Evolutionary conservation across 2,329 filamentous ascomycete species (phyloP).

Genomic region (Aureobasidium sp.): DNA sequence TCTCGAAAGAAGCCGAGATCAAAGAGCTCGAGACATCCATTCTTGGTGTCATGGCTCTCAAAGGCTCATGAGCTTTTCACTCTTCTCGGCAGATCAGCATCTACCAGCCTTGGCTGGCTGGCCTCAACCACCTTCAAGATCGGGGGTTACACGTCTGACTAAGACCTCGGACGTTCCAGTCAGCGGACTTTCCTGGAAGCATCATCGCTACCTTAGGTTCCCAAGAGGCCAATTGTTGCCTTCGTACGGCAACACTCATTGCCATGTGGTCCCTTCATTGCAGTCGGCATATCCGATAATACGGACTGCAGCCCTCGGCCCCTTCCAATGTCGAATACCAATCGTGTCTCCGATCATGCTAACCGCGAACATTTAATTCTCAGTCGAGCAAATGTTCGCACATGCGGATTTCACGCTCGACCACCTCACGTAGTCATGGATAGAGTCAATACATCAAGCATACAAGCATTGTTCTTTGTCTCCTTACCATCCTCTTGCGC

Average conservation of each 20-base stretch:
- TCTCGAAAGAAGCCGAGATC: conserved; percentile 15
- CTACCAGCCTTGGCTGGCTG: too few relatives aligned
- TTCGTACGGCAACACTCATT: not conserved
- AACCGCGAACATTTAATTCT: too few relatives aligned
- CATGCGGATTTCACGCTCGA: too few relatives aligned
- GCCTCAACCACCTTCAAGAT: not conserved
- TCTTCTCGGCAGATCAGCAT: not conserved
- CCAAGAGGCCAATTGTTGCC: not conserved
- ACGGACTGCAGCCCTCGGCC: too few relatives aligned
- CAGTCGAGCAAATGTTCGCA: too few relatives aligned
- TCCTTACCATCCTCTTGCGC: too few relatives aligned
- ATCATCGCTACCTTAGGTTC: not conserved
- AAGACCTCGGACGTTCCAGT: not conserved
- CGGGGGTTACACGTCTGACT: not conserved
- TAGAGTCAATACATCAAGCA: too few relatives aligned
- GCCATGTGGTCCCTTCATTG: not conserved
- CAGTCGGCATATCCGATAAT: not conserved
- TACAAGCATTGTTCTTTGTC: too few relatives aligned
- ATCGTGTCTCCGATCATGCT: too few relatives aligned
- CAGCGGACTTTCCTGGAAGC: not conserved
- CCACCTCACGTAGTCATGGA: too few relatives aligned
- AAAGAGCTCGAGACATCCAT: conserved; percentile 59
- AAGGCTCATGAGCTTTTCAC: conserved; percentile 42
- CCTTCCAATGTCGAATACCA: too few relatives aligned
- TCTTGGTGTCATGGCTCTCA: conserved; percentile 69